These are phyloP conservation scores for Colletotrichum karsti DNA, from an alignment of 2,329 filamentous ascomycete species.

Conservation along the genomic window DNA sequence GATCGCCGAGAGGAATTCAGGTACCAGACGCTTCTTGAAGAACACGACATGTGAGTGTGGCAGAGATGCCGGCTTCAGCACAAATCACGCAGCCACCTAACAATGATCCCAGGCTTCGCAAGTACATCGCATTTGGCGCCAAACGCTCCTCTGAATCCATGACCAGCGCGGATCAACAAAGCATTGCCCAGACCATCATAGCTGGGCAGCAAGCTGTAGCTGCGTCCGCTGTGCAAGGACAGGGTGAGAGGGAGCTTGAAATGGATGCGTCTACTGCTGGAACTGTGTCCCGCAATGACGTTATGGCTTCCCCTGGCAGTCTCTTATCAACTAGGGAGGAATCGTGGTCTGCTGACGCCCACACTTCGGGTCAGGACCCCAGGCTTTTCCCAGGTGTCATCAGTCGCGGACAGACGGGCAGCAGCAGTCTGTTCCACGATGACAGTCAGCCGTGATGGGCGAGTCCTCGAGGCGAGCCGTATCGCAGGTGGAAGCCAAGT, in stretches of 20 bases:
- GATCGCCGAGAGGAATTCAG: constrained; percentile 91
- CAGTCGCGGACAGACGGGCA: constrained; percentile 47
- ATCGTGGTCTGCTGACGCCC: constrained; percentile 49
- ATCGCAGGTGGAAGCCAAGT: too few species aligned
- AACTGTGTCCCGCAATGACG: neutral
- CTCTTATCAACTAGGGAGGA: constrained; percentile 37
- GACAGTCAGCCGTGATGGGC: neutral
- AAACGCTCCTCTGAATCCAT: neutral
- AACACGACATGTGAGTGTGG: constrained; percentile 79
- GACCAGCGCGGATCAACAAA: constrained; percentile 7
- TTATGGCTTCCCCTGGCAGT: constrained; percentile 23
- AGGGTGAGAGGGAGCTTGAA: neutral
- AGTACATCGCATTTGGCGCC: constrained; percentile 19
- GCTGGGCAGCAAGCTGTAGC: neutral
- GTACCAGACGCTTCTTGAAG: constrained; percentile 84
- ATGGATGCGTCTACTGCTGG: neutral
- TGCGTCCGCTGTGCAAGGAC: too few species aligned
- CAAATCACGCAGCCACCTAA: neutral
- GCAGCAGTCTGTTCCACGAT: neutral
- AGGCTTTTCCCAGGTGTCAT: constrained; percentile 78
- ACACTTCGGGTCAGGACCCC: constrained; percentile 69
- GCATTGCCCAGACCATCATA: constrained; percentile 10
- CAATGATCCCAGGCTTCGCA: constrained; percentile 7
- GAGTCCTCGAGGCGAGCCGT: neutral
- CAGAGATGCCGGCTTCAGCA: neutral